phyloP scores from a whole-genome alignment of 2,329 filamentous ascomycete species.

The Chaetothyriales sp. region DNA sequence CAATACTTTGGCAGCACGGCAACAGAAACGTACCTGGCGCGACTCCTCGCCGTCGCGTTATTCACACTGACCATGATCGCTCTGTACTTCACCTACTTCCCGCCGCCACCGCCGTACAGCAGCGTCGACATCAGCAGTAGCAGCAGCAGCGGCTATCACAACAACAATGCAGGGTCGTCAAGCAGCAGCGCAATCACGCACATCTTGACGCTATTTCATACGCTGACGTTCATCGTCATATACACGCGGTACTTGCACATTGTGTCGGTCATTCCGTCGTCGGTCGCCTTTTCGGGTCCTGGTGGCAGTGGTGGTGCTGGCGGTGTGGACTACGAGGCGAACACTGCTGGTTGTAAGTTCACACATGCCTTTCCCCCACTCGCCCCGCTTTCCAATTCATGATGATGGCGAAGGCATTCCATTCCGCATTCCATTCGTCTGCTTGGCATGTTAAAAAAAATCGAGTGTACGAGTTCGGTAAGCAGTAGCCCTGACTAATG shows the following conservation, averaged over 20 bases:
- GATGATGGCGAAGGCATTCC: not conserved
- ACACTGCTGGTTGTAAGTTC: not conserved
- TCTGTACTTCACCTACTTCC: constrained; percentile 52
- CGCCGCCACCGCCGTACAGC: constrained; percentile 56
- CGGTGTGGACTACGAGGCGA: not conserved
- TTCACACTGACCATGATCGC: constrained; percentile 36
- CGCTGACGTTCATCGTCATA: constrained; percentile 47
- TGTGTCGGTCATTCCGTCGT: not conserved
- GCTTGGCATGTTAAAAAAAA: not conserved
- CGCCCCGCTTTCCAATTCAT: not conserved
- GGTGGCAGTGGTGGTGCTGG: not conserved
- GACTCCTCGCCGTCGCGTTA: constrained; percentile 54
- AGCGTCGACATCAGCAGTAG: constrained; percentile 28
- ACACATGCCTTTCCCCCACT: not conserved
- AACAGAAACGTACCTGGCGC: constrained; percentile 56
- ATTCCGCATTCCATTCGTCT: too few species aligned
- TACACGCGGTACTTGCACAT: constrained; percentile 48
- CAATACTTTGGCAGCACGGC: not conserved
- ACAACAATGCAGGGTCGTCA: constrained; percentile 39
- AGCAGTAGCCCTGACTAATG: not conserved
- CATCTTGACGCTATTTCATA: constrained; percentile 55
- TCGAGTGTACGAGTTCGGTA: not conserved
- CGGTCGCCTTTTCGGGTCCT: too few species aligned
- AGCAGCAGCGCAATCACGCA: constrained; percentile 54
- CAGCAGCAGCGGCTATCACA: constrained; percentile 29